These are phyloP conservation scores for Voacanga thouarsii DNA, from an alignment of 257 asterid species.

Conservation along the genomic window DNA sequence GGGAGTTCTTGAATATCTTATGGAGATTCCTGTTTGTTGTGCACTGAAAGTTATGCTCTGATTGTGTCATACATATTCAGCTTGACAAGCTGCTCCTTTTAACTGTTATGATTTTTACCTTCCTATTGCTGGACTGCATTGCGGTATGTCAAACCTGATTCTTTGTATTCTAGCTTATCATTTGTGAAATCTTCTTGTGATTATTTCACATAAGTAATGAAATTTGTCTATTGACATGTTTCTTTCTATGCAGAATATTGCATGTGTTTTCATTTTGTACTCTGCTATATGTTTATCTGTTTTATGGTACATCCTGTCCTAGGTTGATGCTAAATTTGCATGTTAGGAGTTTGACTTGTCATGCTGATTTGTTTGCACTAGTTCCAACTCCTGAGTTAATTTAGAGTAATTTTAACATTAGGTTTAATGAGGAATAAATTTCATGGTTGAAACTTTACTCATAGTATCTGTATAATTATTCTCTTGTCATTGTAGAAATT, in stretches of 20 bases:
- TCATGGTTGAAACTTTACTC: neutral
- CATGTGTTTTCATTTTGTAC: neutral
- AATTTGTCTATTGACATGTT: neutral
- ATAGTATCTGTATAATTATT: neutral
- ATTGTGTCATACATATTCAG: neutral
- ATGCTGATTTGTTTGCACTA: neutral
- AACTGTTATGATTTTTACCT: neutral
- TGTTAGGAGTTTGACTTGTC: neutral
- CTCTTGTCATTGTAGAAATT: neutral
- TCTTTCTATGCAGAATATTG: neutral
- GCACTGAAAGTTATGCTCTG: neutral
- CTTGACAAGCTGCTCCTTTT: neutral
- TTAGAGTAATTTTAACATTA: neutral
- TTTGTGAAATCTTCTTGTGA: neutral
- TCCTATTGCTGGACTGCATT: too few species aligned
- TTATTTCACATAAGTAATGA: neutral
- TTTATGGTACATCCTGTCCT: neutral
- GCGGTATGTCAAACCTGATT: neutral
- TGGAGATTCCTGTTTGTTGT: neutral
- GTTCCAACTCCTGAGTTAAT: too few species aligned
- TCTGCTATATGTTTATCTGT: neutral
- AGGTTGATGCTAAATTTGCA: neutral
- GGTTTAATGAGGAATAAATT: neutral
- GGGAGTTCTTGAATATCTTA: neutral
- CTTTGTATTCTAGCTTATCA: neutral